Evolutionary conservation across 129 eudicot species (phyloP).

Genomic region (Saussurea involucrata): DNA sequence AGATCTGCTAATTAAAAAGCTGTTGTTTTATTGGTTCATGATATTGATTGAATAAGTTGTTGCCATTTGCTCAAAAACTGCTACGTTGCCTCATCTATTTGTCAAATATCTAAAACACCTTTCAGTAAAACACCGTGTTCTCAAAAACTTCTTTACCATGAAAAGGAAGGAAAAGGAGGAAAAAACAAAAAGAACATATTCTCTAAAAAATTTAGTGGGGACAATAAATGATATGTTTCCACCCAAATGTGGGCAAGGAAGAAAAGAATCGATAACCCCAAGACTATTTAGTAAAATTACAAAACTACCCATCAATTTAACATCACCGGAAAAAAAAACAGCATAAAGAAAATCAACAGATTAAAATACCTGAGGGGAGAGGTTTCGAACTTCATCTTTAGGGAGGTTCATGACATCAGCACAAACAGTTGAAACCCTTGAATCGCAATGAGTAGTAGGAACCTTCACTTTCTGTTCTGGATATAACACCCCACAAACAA

Average conservation of each 20-base stretch:
- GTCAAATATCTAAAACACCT: not conserved
- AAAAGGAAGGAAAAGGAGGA: not conserved
- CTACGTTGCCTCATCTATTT: not conserved
- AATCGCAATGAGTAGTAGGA: slow-evolving; percentile 73
- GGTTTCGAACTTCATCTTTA: slow-evolving; percentile 48
- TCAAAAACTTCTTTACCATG: not conserved
- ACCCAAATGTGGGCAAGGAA: not conserved
- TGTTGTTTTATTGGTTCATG: no score
- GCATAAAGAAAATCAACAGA: not conserved
- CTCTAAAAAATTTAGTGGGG: not conserved
- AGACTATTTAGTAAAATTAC: not conserved
- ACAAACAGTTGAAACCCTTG: slow-evolving; percentile 76
- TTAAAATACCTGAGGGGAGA: slow-evolving; percentile 75
- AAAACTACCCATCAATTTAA: not conserved
- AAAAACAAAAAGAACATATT: not conserved
- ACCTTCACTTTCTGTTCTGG: slow-evolving; percentile 95
- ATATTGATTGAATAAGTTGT: not conserved
- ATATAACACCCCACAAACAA: slow-evolving; percentile 14
- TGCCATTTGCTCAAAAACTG: not conserved
- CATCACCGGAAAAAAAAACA: not conserved
- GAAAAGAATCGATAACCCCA: not conserved
- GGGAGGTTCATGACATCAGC: slow-evolving; percentile 81
- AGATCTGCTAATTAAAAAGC: no score
- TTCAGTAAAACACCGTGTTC: not conserved
- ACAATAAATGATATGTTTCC: not conserved